phyloP scores from a whole-genome alignment of 2,329 filamentous ascomycete species.

The Calonectria ilicicola region DNA sequence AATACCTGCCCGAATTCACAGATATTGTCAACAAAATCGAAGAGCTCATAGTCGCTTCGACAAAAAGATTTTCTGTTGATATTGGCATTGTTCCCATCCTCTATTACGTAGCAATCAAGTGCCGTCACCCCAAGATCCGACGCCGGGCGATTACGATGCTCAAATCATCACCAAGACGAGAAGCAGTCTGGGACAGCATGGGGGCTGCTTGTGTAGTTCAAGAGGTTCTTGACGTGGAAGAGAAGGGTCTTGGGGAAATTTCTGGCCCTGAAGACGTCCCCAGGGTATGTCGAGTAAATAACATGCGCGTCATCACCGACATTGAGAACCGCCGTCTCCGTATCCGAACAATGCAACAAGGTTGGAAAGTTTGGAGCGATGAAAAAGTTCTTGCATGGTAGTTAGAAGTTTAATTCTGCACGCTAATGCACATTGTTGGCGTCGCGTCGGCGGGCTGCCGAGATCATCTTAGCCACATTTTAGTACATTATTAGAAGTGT shows the following conservation, averaged over 20 bases:
- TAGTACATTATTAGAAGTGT: background rate
- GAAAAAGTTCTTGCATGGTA: constrained; percentile 28
- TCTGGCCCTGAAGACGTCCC: constrained; percentile 19
- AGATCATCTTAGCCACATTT: no score
- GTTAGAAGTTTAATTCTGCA: background rate
- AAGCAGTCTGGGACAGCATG: constrained; percentile 33
- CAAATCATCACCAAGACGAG: constrained; percentile 19
- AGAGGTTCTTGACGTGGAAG: constrained; percentile 26
- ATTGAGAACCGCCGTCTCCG: constrained; percentile 21
- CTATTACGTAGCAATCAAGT: constrained; percentile 33
- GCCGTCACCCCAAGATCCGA: constrained; percentile 27
- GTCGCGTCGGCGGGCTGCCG: background rate
- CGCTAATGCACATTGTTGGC: background rate
- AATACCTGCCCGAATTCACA: constrained; percentile 14
- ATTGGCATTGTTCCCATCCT: constrained; percentile 27
- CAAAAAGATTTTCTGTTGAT: constrained; percentile 21
- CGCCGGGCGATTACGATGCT: constrained; percentile 24
- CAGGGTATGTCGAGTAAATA: background rate
- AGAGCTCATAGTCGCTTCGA: background rate
- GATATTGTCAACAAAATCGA: constrained; percentile 16
- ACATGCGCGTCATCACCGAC: constrained; percentile 20
- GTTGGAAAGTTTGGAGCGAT: constrained; percentile 2
- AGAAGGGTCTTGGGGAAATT: constrained; percentile 15
- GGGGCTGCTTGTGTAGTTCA: constrained; percentile 19
- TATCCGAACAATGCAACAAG: constrained; percentile 19